Conservation (phyloP, 78 protist species). For the Creolimax fragrantissima region DNA sequence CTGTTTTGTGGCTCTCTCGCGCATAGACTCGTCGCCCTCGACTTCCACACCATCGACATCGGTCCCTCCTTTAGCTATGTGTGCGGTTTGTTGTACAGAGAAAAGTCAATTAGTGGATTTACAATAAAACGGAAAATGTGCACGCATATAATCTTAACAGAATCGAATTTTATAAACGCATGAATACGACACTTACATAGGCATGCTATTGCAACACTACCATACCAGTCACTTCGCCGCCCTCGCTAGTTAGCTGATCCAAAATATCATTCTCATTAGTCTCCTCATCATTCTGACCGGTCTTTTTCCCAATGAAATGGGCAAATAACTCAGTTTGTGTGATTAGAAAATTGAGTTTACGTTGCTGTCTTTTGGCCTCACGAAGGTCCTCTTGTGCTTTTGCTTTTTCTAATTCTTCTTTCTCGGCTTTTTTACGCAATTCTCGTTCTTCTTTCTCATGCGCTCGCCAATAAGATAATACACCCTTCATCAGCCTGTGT, state of each 20-base stretch:
- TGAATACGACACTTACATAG: no score
- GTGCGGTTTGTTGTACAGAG: no score
- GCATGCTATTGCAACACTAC: no score
- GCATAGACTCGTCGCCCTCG: background rate
- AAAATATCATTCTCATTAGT: background rate
- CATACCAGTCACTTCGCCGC: background rate
- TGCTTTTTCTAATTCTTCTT: background rate
- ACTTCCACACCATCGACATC: no score
- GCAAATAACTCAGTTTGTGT: constrained; percentile 85
- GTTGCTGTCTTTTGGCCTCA: constrained; percentile 77
- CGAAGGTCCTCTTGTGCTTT: constrained; percentile 27
- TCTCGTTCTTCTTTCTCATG: constrained; percentile 17
- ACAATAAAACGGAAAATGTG: no score
- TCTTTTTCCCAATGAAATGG: constrained; percentile 76
- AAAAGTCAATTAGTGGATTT: no score
- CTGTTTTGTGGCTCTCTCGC: background rate
- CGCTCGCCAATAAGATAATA: background rate
- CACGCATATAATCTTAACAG: no score
- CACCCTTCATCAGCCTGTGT: background rate
- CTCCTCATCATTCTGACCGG: background rate
- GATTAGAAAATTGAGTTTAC: constrained; percentile 76
- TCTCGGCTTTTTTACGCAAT: background rate
- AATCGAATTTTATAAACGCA: no score
- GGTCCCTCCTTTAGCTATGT: no score
- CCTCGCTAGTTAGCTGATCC: background rate